phyloP scores from a whole-genome alignment of 371 early-diverging fungal genomes.

The Saksenaea vasiformis region DNA sequence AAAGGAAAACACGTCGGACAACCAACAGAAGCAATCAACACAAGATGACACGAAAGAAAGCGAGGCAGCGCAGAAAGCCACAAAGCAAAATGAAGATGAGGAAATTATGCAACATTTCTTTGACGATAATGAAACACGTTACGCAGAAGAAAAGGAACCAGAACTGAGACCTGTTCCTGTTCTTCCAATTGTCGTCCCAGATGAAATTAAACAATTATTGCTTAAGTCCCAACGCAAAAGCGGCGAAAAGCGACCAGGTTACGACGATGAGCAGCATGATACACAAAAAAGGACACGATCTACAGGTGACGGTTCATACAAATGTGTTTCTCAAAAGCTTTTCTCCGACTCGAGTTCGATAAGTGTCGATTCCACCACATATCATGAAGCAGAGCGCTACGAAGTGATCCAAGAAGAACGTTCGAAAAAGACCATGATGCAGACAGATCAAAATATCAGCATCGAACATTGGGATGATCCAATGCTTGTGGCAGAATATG shows the following conservation, averaged over 20 bases:
- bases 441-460: constrained; percentile 23
- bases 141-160: constrained; percentile 15
- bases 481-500: constrained; percentile 91
- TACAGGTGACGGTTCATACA: not conserved
- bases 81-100: constrained; percentile 2
- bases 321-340: not conserved
- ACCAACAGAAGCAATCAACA: not conserved
- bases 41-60: not conserved
- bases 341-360: not conserved
- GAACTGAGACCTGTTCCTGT: constrained; percentile 27
- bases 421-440: constrained; percentile 20
- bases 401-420: constrained; percentile 26
- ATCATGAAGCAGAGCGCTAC: constrained; percentile 11
- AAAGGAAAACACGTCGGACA: not conserved
- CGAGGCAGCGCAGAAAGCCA: not conserved
- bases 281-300: not conserved
- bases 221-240: constrained; percentile 1
- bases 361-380: not conserved
- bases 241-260: not conserved
- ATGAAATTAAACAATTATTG: constrained; percentile 13
- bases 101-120: constrained; percentile 22
- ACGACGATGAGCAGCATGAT: not conserved
- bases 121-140: constrained; percentile 28
- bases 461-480: constrained; percentile 78
- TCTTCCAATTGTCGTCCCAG: constrained; percentile 35